Base-by-base conservation (phyloP, 116 monocot species). In the Iris pallida region DNA sequence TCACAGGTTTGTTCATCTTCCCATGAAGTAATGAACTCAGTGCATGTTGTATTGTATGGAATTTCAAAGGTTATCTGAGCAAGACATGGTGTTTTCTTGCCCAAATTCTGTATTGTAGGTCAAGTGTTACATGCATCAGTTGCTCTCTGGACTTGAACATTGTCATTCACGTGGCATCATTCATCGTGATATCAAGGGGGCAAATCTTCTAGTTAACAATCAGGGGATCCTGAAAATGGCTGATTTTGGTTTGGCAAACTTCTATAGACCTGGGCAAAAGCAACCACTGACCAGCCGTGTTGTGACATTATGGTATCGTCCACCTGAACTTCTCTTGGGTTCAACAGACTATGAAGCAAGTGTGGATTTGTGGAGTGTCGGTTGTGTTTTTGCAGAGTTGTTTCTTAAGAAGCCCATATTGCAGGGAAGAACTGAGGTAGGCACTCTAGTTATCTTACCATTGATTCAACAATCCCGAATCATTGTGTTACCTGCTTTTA, bases 311-410 rank as follows among this genome's bases (percentile, higher is more conserved):
- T 95, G 95, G 95, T 95, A 95, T 61, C 91, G 95, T 17, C 95
- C 95, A 59, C 95, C 95, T 65, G 95, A 95, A 71, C 86, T 95
- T 68, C 75, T 95, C 20, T 73, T 95, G 45, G 95, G 95, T 68
- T 95, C 95, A 62, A 91, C 91, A 44, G 74, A 84, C 55, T 95
- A 95, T 77, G 89, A 76, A 68, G 74, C 72, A 57, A 82, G 86
- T 51, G 89, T 95, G 8, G 95, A 95, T 79, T 76, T 95, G 72
- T 95, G 95, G 95, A 95, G 95, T 65, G 91, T 80, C 67, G 95
- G 95, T 4, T 95, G 95, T 72, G 86, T 95, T 49, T 86, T 95
- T 68, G 95, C 91, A 12, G 95, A 95, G 58, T 68, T 95, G 69
- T 89, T 86, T 63, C 42, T 79, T 44, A 76, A 82, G 51, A 95